These are phyloP conservation scores for Cordyceps pruinosa DNA, from an alignment of 2,329 filamentous ascomycete species.

Conservation along the genomic window DNA sequence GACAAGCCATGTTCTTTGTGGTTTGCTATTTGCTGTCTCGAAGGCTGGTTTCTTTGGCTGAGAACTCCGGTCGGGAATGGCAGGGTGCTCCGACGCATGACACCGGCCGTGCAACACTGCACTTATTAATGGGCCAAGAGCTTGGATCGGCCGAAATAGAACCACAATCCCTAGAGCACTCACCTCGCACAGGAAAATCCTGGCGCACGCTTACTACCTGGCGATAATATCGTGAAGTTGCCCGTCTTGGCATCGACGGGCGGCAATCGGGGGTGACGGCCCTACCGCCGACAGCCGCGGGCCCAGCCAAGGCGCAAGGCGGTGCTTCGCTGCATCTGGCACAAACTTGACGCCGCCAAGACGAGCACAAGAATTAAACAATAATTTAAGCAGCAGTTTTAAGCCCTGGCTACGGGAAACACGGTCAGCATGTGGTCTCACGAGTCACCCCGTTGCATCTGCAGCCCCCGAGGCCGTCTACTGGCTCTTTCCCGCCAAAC, in stretches of 20 bases:
- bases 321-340: too few relatives aligned
- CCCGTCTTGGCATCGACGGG: background rate
- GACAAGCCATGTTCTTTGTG: too few relatives aligned
- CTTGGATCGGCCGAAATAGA: too few relatives aligned
- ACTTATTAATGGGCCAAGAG: too few relatives aligned
- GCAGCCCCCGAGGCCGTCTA: background rate
- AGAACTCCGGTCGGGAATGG: too few relatives aligned
- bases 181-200: too few relatives aligned
- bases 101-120: too few relatives aligned
- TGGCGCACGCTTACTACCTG: too few relatives aligned
- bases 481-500: conserved; percentile 4
- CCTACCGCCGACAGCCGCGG: background rate
- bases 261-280: background rate
- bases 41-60: too few relatives aligned
- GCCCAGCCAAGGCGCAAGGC: background rate
- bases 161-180: too few relatives aligned
- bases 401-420: background rate
- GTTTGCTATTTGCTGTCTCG: too few relatives aligned
- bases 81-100: too few relatives aligned
- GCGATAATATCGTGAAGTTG: background rate
- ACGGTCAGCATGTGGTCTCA: background rate
- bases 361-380: background rate
- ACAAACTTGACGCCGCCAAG: background rate
- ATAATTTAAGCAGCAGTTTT: background rate
- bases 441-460: background rate